Conservation (phyloP, 2,329 filamentous ascomycete genomes). For the Calonectria pteridis region DNA sequence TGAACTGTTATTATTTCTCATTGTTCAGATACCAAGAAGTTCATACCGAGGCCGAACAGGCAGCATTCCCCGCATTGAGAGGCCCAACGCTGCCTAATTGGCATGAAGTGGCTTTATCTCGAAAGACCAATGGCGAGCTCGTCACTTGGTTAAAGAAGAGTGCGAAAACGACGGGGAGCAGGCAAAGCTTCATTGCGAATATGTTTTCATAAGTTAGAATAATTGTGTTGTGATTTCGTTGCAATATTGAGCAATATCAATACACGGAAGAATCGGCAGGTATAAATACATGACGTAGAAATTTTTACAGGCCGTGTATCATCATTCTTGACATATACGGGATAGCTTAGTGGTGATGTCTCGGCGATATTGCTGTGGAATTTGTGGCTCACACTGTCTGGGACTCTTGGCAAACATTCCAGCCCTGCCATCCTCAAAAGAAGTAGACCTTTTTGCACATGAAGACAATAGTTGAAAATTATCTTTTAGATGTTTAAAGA, state of each 20-base stretch:
- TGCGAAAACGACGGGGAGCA: neutral
- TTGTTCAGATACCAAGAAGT: neutral
- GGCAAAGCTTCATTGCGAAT: neutral
- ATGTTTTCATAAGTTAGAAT: neutral
- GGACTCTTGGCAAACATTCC: neutral
- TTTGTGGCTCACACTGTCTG: neutral
- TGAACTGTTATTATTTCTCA: neutral
- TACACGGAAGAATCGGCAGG: neutral
- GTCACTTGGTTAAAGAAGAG: neutral
- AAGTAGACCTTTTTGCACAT: neutral
- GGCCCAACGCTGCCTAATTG: neutral
- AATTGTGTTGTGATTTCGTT: no score
- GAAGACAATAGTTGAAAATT: neutral
- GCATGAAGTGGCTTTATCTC: neutral
- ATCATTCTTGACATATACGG: neutral
- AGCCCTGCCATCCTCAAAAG: neutral
- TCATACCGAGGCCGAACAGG: neutral
- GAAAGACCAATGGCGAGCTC: neutral
- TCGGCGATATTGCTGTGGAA: neutral
- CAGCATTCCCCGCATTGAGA: neutral
- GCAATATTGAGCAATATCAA: neutral
- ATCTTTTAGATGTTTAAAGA: no score
- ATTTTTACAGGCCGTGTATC: neutral
- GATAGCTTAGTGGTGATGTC: neutral
- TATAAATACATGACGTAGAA: neutral